Evolutionary conservation across 495 filamentous ascomycete species (phyloP).

Genomic region (Penicillium cosmopolitanum): DNA sequence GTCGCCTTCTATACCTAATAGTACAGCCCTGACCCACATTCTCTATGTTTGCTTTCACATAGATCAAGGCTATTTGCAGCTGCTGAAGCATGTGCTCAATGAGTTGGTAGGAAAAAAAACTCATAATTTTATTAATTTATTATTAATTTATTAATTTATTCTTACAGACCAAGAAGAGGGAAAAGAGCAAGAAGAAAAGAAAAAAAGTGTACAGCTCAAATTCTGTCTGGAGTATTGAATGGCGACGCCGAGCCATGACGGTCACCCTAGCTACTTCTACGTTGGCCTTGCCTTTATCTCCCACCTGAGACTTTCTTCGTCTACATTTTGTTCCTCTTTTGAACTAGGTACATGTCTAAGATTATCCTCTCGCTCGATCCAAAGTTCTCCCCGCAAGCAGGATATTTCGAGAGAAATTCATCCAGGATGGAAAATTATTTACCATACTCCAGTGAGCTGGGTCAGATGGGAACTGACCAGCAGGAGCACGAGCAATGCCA

Average conservation of each 20-base stretch:
- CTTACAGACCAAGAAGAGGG: not conserved
- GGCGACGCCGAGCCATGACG: constrained; percentile 11
- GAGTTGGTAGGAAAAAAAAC: constrained; percentile 19
- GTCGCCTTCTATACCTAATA: constrained; percentile 2
- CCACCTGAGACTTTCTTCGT: constrained; percentile 1
- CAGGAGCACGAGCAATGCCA: constrained; percentile 24
- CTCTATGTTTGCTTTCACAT: constrained; percentile 17
- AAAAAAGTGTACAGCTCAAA: constrained; percentile 27
- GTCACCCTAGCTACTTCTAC: constrained; percentile 23
- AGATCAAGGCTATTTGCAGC: constrained; percentile 21
- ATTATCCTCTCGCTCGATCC: constrained; percentile 13
- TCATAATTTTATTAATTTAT: constrained; percentile 3
- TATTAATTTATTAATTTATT: not conserved
- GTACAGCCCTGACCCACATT: constrained; percentile 5
- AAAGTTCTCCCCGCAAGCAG: not conserved
- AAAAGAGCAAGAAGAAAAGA: not conserved
- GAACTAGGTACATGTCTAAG: constrained; percentile 15
- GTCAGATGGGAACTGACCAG: constrained; percentile 34
- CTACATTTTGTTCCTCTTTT: constrained; percentile 7
- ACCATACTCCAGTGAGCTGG: constrained; percentile 21
- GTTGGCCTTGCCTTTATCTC: constrained; percentile 11
- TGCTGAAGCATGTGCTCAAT: constrained; percentile 22
- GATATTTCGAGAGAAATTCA: constrained; percentile 1
- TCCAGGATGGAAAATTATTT: constrained; percentile 30
- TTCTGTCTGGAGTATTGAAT: constrained; percentile 14